phyloP scores from a whole-genome alignment of 2,329 filamentous ascomycete genomes.

The Pseudocercospora fijiensis region DNA sequence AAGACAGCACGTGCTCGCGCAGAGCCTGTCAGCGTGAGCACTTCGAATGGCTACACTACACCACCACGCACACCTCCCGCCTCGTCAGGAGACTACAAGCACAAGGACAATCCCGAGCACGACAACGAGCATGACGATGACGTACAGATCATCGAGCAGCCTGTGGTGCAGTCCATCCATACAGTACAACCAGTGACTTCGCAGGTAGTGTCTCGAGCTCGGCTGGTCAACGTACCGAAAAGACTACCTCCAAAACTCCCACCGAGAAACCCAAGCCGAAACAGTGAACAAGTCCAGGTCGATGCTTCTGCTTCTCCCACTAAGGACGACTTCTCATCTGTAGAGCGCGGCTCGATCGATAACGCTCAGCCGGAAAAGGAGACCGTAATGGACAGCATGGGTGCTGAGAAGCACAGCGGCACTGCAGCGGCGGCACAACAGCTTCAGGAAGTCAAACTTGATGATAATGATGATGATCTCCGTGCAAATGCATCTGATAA shows the following conservation, averaged over 20 bases:
- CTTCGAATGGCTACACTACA: conserved; percentile 35
- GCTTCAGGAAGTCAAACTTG: conserved; percentile 21
- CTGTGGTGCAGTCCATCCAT: conserved; percentile 62
- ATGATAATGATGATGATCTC: conserved; percentile 13
- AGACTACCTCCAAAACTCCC: conserved; percentile 76
- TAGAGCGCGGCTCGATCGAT: background rate
- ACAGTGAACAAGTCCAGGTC: conserved; percentile 37
- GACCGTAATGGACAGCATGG: background rate
- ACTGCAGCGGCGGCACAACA: conserved; percentile 12
- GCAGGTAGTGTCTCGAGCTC: conserved; percentile 61
- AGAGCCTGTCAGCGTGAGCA: conserved; percentile 16
- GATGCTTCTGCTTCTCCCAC: conserved; percentile 32
- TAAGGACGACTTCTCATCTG: conserved; percentile 1
- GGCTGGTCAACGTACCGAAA: conserved; percentile 82
- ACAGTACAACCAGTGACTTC: conserved; percentile 56
- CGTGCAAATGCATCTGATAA: conserved; percentile 28
- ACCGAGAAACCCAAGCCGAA: conserved; percentile 66
- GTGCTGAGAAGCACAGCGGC: background rate
- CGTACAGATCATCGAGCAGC: conserved; percentile 49
- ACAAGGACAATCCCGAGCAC: conserved; percentile 22
- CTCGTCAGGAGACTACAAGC: conserved; percentile 1
- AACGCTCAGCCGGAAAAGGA: background rate
- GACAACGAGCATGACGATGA: conserved; percentile 52
- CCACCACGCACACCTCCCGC: conserved; percentile 36
- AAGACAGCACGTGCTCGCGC: conserved; percentile 14